phyloP scores from a whole-genome alignment of 306 rosid species.

The Inga laurina region DNA sequence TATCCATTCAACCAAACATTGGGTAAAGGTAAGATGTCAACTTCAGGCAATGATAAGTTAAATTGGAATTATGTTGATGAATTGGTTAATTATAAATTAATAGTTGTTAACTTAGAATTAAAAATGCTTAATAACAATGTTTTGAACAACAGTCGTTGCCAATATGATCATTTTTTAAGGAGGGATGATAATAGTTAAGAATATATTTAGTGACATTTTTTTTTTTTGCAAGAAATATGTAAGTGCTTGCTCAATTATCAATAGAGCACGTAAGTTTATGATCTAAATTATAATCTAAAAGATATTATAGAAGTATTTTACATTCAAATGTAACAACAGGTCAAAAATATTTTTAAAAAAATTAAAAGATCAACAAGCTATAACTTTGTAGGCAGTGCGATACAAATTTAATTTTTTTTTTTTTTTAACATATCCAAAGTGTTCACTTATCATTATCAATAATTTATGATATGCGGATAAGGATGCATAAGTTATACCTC shows the following conservation, averaged over 20 bases:
- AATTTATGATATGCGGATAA: neutral
- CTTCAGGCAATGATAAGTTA: neutral
- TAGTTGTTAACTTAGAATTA: too few species aligned
- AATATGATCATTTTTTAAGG: neutral
- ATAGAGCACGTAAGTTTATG: neutral
- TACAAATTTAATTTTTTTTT: too few species aligned
- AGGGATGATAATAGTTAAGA: too few species aligned
- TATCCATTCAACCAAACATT: neutral
- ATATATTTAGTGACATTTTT: too few species aligned
- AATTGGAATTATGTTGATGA: neutral
- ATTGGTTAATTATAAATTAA: neutral
- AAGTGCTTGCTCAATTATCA: neutral
- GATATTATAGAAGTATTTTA: neutral
- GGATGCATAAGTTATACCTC: neutral
- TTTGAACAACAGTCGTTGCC: neutral
- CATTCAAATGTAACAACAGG: neutral
- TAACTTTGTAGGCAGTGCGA: neutral
- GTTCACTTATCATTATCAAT: neutral
- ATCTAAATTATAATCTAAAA: too few species aligned
- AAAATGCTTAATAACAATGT: too few species aligned
- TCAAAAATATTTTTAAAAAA: too few species aligned
- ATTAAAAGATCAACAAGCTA: neutral
- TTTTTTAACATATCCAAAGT: neutral
- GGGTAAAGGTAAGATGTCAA: neutral
- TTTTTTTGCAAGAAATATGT: neutral